Evolutionary conservation across 1,139 yeast genomes (phyloP), one percentile per base, ranked within the genome.

Genomic region (Pichia sp.): DNA sequence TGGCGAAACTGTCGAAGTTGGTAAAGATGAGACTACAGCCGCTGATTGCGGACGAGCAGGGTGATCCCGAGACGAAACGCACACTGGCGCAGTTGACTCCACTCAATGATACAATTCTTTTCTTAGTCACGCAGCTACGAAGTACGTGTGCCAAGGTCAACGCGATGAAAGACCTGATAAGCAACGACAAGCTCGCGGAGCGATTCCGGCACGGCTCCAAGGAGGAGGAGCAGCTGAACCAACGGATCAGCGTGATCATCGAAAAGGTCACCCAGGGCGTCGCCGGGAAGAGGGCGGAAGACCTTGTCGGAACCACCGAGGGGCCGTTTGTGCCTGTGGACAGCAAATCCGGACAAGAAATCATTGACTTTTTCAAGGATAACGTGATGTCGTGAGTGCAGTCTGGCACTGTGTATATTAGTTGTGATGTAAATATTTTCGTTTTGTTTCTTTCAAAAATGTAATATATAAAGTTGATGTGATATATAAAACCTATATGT

Each of bases 91-190:
- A 49, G 10, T 32, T 56, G 15, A 26, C 44, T 6, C 57, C 57
- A 8, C n/a, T 56, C 4, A 49, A 50, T 10, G 56, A 57, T 38
- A 54, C 57, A 1, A 26, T 57, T 4, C 11, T 50, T 8, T 57
- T 44, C 41, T 41, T 57, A 3, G 26, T 52, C 8, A 52, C 36
- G 5, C 54, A 57, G 47, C 26, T 51, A 16, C 49, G 52, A 43
- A 48, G 31, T 19, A 53, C 40, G 7, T 50, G 31, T 29, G 50
- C 47, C 10, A 49, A 50, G n/a, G 41, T 56, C 8, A 41, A 47
- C 30, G 19, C 23, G 5, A 16, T 52, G 13, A 52, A 50, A 26
- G 52, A 45, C 30, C 19, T 16, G 19, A 30, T 50, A 4, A 26
- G 29, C 13, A 47, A 55, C 42, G 52, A 47, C 8, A 8, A 10